Evolutionary conservation across 202 grass and related monocot species (phyloP).

Genomic region (Setaria viridis): DNA sequence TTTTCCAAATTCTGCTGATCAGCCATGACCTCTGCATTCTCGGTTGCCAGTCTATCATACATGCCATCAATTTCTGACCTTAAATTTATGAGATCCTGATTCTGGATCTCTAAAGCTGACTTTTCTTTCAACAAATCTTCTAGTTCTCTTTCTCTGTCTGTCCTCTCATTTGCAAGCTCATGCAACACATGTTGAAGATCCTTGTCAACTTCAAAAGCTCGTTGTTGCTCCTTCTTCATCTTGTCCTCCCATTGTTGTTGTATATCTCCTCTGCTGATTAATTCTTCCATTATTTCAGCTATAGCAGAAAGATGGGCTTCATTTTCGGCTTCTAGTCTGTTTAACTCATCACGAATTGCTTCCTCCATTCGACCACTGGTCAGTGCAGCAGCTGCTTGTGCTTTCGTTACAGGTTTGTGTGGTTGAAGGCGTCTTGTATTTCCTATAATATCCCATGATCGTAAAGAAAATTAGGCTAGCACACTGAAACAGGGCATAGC

Average conservation of each 20-base stretch:
- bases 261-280: slow-evolving; percentile 79
- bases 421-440: slow-evolving; percentile 93
- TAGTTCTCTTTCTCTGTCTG: slow-evolving; percentile 51
- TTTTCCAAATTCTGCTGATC: slow-evolving; percentile 66
- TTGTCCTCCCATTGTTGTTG: slow-evolving; percentile 70
- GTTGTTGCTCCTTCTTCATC: slow-evolving; percentile 59
- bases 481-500: background rate
- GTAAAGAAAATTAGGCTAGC: slow-evolving; percentile 36
- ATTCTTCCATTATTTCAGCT: slow-evolving; percentile 83
- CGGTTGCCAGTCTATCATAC: slow-evolving; percentile 61
- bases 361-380: slow-evolving; percentile 85
- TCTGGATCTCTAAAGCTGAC: slow-evolving; percentile 58
- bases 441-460: slow-evolving; percentile 59
- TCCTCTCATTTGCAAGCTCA: slow-evolving; percentile 66
- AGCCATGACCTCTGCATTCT: slow-evolving; percentile 57
- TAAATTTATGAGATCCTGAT: slow-evolving; percentile 60
- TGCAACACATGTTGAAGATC: slow-evolving; percentile 62
- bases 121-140: slow-evolving; percentile 72
- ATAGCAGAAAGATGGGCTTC: slow-evolving; percentile 60
- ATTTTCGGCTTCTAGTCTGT: slow-evolving; percentile 74
- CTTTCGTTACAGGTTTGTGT: slow-evolving; percentile 88
- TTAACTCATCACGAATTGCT: slow-evolving; percentile 66
- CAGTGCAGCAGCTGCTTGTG: slow-evolving; percentile 83
- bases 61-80: slow-evolving; percentile 78
- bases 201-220: slow-evolving; percentile 49